Base-by-base conservation (phyloP, 164 flowering plant species). In the Nelumbo lutea region DNA sequence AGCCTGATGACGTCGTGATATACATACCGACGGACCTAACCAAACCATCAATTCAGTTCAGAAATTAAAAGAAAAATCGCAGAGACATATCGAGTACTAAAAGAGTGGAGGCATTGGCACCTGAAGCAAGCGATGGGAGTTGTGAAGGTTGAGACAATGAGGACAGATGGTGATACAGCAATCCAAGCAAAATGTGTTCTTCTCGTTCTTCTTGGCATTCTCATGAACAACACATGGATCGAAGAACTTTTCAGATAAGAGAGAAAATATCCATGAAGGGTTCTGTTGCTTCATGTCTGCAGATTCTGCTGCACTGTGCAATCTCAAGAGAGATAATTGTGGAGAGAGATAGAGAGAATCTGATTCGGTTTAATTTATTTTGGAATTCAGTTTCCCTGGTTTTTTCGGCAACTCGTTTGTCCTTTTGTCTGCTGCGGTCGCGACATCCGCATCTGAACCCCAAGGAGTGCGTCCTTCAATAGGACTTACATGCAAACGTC, bases 1-100 rank as follows among this genome's bases (percentile, higher is more conserved):
- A 79, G 64, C 57, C 79, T 66, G 60, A 76, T 62, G 3, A 79
- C 81, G 40, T 79, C 79, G 44, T 79, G 76, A 59, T 79, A 79
- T 9, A 79, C 81, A 61, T 79, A 79, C 11, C 81, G 60, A 15
- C 81, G 74, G 42, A 76, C 73, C 80, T 77, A 63, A 45, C 11
- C 44, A 50, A 47, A 43, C 42, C 8, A 59, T 2, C 27, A 39
- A n/a, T 7, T 13, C 27, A 8, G 45, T 53, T 53, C 55, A 51
- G 10, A n/a, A 68, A 6, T 3, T 4, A 42, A 2, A 9, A 45
- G 57, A 14, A 42, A 2, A 40, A 4, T 42, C 10, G 45, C 9
- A 10, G 47, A 13, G 4, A 46, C 50, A 15, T 14, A 48, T 2
- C 5, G 1, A 2, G 58, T 9, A 68, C 2, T 14, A 39, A 42